A percentile compares a stretch with the other conserved stretches of the same genome.
Conservation (phyloP, 345 rosid genomes). For the Diplotaxis tenuifolia region DNA sequence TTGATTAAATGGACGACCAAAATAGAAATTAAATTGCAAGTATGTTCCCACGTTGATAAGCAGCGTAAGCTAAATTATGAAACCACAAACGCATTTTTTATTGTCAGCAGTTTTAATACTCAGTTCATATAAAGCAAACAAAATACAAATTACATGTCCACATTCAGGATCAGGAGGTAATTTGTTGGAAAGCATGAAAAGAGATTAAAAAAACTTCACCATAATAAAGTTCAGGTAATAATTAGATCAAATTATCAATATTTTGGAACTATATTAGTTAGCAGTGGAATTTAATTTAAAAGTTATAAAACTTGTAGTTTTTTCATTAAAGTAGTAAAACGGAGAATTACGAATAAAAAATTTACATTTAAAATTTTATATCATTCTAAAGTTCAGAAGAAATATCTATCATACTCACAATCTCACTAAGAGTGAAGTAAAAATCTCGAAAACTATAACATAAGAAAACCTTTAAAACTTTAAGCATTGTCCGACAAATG, state of each 20-base stretch:
- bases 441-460: background rate
- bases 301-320: background rate
- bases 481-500: slow-evolving; percentile 22
- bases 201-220: background rate
- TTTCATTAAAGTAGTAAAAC: background rate
- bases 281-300: background rate
- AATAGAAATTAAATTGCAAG: slow-evolving; percentile 4
- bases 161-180: slow-evolving; percentile 11
- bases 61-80: slow-evolving; percentile 7
- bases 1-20: slow-evolving; percentile 13
- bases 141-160: background rate
- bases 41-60: slow-evolving; percentile 26
- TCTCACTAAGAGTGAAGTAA: background rate
- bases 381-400: background rate
- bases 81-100: background rate
- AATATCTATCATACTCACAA: background rate
- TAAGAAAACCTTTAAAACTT: background rate
- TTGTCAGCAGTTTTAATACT: background rate
- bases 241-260: background rate
- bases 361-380: background rate
- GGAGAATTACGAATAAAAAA: background rate
- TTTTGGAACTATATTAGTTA: background rate
- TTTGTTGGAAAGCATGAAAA: slow-evolving; percentile 1
- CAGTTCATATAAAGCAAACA: background rate
- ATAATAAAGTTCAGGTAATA: background rate